Percentiles rank a stretch among this genome's conserved stretches.
phyloP scores from a whole-genome alignment of 2,329 filamentous ascomycete species.

The Fusarium transvaalense region DNA sequence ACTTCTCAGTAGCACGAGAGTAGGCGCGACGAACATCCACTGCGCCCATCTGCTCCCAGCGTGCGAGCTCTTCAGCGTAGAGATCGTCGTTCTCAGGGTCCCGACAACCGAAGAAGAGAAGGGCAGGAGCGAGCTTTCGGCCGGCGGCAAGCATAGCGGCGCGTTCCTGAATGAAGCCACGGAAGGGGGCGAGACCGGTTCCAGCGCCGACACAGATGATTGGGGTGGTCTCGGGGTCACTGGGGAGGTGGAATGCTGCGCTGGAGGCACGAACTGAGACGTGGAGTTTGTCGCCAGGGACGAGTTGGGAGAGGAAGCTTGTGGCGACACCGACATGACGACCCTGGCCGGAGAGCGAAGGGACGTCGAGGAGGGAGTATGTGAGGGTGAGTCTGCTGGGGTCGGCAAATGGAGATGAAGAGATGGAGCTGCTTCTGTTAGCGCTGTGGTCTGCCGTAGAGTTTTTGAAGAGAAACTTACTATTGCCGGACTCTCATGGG shows the following conservation, averaged over 20 bases:
- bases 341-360: constrained; percentile 63
- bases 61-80: constrained; percentile 68
- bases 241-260: constrained; percentile 65
- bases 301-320: constrained; percentile 67
- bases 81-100: constrained; percentile 67
- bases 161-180: constrained; percentile 73
- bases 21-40: constrained; percentile 73
- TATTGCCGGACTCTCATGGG: constrained; percentile 85
- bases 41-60: constrained; percentile 64
- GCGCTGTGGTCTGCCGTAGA: not conserved
- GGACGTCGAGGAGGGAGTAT: constrained; percentile 73
- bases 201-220: constrained; percentile 66
- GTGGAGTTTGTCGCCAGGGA: constrained; percentile 58
- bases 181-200: constrained; percentile 72
- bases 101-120: constrained; percentile 76
- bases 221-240: constrained; percentile 59
- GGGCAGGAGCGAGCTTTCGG: constrained; percentile 66
- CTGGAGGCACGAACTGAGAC: constrained; percentile 62
- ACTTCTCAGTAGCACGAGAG: constrained; percentile 55
- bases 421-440: constrained; percentile 68
- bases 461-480: constrained; percentile 42
- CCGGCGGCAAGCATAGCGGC: constrained; percentile 64
- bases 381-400: constrained; percentile 72
- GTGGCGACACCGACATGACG: constrained; percentile 71
- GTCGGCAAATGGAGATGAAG: constrained; percentile 75